phyloP scores from a whole-genome alignment of 75 land plant genomes.

The Selaginella moellendorffii region DNA sequence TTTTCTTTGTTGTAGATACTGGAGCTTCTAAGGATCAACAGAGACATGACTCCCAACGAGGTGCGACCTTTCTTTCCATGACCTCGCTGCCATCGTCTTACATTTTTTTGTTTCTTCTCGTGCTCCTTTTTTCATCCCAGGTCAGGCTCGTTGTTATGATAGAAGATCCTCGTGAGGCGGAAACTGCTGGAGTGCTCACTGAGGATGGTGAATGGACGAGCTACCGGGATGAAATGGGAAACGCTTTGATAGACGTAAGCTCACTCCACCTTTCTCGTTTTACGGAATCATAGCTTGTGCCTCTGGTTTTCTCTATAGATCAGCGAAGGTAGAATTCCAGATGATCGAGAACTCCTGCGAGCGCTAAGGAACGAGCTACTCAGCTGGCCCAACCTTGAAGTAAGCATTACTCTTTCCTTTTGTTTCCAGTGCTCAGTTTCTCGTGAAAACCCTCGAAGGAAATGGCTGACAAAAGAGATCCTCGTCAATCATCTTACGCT shows the following conservation, averaged over 20 bases:
- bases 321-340: neutral
- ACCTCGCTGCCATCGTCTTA: neutral
- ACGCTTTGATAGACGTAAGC: neutral
- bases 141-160: neutral
- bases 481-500: conserved; percentile 48
- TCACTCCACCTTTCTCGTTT: neutral
- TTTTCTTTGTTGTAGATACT: neutral
- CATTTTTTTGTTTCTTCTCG: neutral
- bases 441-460: too few relatives aligned
- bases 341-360: neutral
- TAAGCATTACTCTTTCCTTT: neutral
- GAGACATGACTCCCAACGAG: neutral
- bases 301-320: neutral
- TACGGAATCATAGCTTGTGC: neutral
- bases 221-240: neutral
- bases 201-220: neutral
- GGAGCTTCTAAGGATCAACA: neutral
- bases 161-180: neutral
- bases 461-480: neutral
- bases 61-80: too few relatives aligned
- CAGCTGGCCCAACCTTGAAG: neutral
- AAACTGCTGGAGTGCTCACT: neutral
- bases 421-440: too few relatives aligned
- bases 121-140: neutral
- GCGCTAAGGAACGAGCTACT: neutral